Conservation (phyloP, 257 asterid genomes). For the Solanum neorickii region DNA sequence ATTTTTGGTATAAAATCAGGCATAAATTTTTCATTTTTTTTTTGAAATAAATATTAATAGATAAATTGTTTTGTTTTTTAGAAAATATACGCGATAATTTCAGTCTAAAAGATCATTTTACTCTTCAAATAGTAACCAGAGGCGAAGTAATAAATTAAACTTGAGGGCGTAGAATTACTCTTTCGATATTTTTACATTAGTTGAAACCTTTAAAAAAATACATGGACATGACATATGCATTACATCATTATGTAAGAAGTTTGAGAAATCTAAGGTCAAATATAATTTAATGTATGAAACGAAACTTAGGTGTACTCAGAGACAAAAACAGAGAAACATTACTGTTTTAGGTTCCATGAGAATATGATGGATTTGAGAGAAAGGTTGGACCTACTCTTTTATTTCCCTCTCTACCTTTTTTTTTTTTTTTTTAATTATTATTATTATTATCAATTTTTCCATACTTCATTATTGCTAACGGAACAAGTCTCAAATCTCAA, state of each 20-base stretch:
- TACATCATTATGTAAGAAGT: constrained; percentile 1
- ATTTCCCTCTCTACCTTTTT: background rate
- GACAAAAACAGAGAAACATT: background rate
- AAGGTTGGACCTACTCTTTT: constrained; percentile 10
- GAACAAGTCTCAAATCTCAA: background rate
- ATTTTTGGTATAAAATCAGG: background rate
- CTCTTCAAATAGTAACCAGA: background rate
- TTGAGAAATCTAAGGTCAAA: background rate
- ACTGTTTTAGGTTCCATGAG: constrained; percentile 1
- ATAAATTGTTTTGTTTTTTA: too few relatives aligned
- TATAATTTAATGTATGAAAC: background rate
- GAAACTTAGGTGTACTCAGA: background rate
- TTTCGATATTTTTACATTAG: background rate
- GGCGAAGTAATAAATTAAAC: background rate
- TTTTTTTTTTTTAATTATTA: too few relatives aligned
- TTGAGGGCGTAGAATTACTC: background rate
- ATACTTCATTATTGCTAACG: constrained; percentile 11
- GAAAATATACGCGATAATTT: background rate
- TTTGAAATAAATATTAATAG: too few relatives aligned
- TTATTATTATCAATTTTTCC: background rate
- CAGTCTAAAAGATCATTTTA: background rate
- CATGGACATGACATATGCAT: background rate
- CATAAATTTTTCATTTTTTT: background rate
- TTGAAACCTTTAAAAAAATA: background rate
- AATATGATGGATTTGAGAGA: constrained; percentile 16